A percentile compares a stretch with the other conserved stretches of the same genome.
phyloP scores from a whole-genome alignment of 2,329 filamentous ascomycete genomes.

The Diplodia corticola region DNA sequence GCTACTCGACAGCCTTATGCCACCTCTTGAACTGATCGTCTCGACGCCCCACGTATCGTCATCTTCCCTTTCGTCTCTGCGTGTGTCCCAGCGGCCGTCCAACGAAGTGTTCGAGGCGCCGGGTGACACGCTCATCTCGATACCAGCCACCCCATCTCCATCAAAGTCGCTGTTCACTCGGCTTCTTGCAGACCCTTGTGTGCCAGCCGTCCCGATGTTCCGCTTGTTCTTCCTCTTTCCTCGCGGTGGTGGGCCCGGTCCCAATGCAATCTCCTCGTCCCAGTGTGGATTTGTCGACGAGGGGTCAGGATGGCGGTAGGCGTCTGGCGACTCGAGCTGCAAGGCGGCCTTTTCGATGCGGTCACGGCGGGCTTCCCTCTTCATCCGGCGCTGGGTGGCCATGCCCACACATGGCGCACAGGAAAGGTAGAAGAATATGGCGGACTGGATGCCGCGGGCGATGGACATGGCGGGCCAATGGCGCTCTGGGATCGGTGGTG shows the following conservation, averaged over 20 bases:
- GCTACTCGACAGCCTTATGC: constrained; percentile 46
- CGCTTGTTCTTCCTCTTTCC: constrained; percentile 59
- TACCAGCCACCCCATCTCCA: constrained; percentile 19
- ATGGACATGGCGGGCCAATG: constrained; percentile 36
- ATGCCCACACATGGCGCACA: constrained; percentile 77
- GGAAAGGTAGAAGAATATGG: constrained; percentile 74
- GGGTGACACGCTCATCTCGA: constrained; percentile 26
- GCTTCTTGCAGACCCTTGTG: constrained; percentile 51
- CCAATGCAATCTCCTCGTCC: constrained; percentile 81
- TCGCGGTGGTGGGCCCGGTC: constrained; percentile 70
- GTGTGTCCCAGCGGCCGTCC: constrained; percentile 68
- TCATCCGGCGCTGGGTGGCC: constrained; percentile 67
- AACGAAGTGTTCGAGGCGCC: constrained; percentile 35
- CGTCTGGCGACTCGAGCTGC: constrained; percentile 68
- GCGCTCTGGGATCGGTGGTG: background rate
- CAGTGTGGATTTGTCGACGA: constrained; percentile 88
- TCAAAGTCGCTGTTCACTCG: constrained; percentile 40
- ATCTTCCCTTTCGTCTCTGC: constrained; percentile 81
- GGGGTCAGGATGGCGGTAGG: constrained; percentile 77
- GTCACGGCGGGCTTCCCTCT: constrained; percentile 68
- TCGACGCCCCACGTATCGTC: constrained; percentile 78
- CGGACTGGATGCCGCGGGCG: constrained; percentile 64
- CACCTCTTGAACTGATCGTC: constrained; percentile 40
- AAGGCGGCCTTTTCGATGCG: constrained; percentile 64
- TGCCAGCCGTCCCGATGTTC: constrained; percentile 59